Evolutionary conservation across 345 rosid genomes (phyloP), one percentile per base, ranked within the genome.

Genomic region (Abelmoschus esculentus): DNA sequence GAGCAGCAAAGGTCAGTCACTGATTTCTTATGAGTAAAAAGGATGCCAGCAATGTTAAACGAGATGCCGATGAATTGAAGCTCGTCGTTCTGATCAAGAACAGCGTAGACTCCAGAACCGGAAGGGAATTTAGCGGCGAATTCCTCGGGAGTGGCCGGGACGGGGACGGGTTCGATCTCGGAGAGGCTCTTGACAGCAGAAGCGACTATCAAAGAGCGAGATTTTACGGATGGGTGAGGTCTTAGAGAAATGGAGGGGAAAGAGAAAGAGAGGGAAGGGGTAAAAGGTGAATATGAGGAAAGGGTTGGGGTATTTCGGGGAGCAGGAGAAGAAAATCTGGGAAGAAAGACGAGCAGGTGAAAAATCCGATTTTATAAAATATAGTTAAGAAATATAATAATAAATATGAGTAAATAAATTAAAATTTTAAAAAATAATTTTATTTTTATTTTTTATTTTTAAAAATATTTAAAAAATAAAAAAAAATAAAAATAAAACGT

Each of bases 31-130:
- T 91, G 97, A 46, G 81, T 34, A 52, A 83, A 67, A 60, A 93
- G 77, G 82, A 91, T 91, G 22, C 91, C 91, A 2, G 81, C 90
- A 53, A 93, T 77, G 77, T 91, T 89, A 70, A 91, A 74, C 19
- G 96, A 85, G 58, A 93, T 86, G 46, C 97, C 98, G 40, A 91
- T 77, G 83, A 91, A 93, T 66, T 93, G 96, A 77, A 93, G 87
- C 65, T 78, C 89, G 10, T 80, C 80, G 60, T 69, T 81, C 47
- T 76, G 72, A 73, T 93, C 96, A 69, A 78, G 87, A 4, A 93
- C 84, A 73, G 96, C 96, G 77, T 91, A 93, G 0, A 93, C 93
- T 6, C 97, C 97, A 3, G 91, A 77, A 70, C 61, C 90, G 0
- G 95, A 36, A 0, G 95, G 86, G 3, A 86, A 58, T 8, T 73